Evolutionary conservation across 2,329 filamentous ascomycete species (phyloP).

Genomic region (Parafenestella ontariensis): DNA sequence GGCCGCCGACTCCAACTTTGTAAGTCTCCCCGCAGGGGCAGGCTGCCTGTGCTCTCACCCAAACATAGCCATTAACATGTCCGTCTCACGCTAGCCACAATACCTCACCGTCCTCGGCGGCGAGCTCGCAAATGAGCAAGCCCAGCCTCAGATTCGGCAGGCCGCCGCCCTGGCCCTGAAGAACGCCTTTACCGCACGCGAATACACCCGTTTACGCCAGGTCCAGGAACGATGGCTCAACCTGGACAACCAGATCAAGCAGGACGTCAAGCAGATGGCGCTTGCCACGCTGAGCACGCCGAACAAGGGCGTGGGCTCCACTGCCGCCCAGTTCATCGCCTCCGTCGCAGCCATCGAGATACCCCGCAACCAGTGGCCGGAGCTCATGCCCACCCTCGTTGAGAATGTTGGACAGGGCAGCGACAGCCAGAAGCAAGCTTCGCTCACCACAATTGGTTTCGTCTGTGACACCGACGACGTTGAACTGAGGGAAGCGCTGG

Average conservation of each 20-base stretch:
- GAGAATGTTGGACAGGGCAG: slow-evolving; percentile 88
- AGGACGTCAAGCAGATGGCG: slow-evolving; percentile 86
- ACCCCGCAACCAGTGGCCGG: slow-evolving; percentile 89
- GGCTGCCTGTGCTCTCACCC: slow-evolving; percentile 24
- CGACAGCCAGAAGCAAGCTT: slow-evolving; percentile 91
- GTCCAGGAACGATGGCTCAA: slow-evolving; percentile 93
- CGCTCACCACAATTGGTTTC: slow-evolving; percentile 94
- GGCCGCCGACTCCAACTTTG: slow-evolving; percentile 94
- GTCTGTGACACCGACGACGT: slow-evolving; percentile 95
- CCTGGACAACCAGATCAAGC: slow-evolving; percentile 82
- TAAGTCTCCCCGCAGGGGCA: slow-evolving; percentile 60
- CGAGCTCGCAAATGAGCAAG: slow-evolving; percentile 90
- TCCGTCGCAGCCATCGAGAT: slow-evolving; percentile 95
- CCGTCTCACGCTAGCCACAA: slow-evolving; percentile 68
- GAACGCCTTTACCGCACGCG: slow-evolving; percentile 96
- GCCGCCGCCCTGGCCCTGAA: slow-evolving; percentile 96
- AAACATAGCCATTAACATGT: slow-evolving; percentile 40
- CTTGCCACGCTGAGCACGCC: slow-evolving; percentile 82
- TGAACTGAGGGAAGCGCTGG: slow-evolving; percentile 83
- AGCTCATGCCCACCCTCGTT: slow-evolving; percentile 87
- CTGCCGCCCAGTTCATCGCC: slow-evolving; percentile 92
- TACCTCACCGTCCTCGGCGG: slow-evolving; percentile 85
- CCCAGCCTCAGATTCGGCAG: slow-evolving; percentile 83
- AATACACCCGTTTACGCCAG: slow-evolving; percentile 83
- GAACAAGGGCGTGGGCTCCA: slow-evolving; percentile 83